A percentile compares a stretch with the other conserved stretches of the same genome.
These are phyloP conservation scores for Globisporangium recalcitrans DNA, from an alignment of 352 stramenopile genomes.

Conservation along the genomic window DNA sequence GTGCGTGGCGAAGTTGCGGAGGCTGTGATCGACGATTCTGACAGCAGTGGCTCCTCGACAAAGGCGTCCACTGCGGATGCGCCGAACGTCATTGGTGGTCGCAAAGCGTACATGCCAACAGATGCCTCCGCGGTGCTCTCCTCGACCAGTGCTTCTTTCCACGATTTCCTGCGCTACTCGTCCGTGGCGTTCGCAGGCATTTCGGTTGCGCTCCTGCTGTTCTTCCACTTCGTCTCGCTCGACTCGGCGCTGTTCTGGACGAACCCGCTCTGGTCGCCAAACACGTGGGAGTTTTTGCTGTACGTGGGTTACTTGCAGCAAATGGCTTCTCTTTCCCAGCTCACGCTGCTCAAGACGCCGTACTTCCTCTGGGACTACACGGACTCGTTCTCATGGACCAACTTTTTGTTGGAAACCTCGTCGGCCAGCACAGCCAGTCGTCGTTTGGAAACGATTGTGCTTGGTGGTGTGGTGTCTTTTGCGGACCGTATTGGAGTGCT, in stretches of 20 bases:
- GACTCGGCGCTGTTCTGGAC: slow-evolving; percentile 39
- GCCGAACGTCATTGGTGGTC: slow-evolving; percentile 51
- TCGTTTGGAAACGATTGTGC: slow-evolving; percentile 51
- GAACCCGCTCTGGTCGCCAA: slow-evolving; percentile 52
- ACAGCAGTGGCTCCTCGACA: slow-evolving; percentile 16
- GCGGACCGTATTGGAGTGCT: slow-evolving; percentile 45
- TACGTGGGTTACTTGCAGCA: slow-evolving; percentile 72
- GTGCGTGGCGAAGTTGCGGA: slow-evolving; percentile 30
- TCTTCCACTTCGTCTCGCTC: slow-evolving; percentile 60
- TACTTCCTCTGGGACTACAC: slow-evolving; percentile 68
- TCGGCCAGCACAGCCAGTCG: slow-evolving; percentile 19
- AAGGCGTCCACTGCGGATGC: slow-evolving; percentile 17
- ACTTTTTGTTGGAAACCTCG: slow-evolving; percentile 38
- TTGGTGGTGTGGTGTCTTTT: slow-evolving; percentile 54
- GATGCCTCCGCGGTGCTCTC: slow-evolving; percentile 44
- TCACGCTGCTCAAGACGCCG: slow-evolving; percentile 57
- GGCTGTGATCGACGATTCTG: neutral
- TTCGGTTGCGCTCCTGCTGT: slow-evolving; percentile 47
- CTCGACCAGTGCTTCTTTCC: slow-evolving; percentile 34
- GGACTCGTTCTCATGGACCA: slow-evolving; percentile 67
- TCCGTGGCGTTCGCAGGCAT: slow-evolving; percentile 57
- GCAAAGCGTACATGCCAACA: slow-evolving; percentile 43
- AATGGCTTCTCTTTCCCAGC: slow-evolving; percentile 51
- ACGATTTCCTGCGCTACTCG: slow-evolving; percentile 57
- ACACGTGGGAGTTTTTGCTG: slow-evolving; percentile 70